These are phyloP conservation scores for Tetrahymena thermophila DNA, from an alignment of 73 alveolate species.

Conservation along the genomic window DNA sequence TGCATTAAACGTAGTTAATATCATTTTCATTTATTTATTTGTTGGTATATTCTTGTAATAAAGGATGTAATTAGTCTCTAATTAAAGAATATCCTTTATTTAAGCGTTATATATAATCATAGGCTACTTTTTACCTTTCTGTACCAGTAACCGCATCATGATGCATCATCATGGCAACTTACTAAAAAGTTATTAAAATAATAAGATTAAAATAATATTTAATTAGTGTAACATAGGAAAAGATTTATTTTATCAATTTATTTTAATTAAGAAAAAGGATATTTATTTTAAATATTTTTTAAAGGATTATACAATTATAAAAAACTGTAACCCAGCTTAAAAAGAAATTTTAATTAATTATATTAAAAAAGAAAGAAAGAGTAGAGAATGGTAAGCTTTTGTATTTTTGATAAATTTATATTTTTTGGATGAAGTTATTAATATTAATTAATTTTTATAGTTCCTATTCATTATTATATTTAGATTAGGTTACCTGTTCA, in stretches of 20 bases:
- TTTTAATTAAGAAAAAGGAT: too few relatives aligned
- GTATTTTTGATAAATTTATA: too few relatives aligned
- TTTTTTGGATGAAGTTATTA: too few relatives aligned
- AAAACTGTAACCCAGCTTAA: too few relatives aligned
- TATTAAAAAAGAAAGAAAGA: too few relatives aligned
- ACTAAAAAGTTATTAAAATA: background rate
- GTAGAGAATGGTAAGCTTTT: too few relatives aligned
- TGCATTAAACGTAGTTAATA: conserved; percentile 6
- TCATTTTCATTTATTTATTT: background rate
- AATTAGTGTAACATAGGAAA: background rate
- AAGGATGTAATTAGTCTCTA: background rate
- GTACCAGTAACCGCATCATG: conserved; percentile 47
- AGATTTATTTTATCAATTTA: background rate
- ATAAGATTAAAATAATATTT: background rate
- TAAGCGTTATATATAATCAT: background rate
- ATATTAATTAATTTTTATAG: too few relatives aligned
- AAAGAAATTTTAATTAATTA: too few relatives aligned
- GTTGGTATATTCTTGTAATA: background rate
- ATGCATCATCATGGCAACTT: conserved; percentile 4
- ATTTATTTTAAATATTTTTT: too few relatives aligned
- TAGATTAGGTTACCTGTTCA: background rate
- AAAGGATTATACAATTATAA: too few relatives aligned
- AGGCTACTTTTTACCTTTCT: conserved; percentile 1
- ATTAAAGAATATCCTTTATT: background rate
- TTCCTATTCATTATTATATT: too few relatives aligned